A percentile compares a stretch with the other conserved stretches of the same genome.
These are phyloP conservation scores for Candida ulmi DNA, from an alignment of 805 yeast genomes.

Conservation along the genomic window DNA sequence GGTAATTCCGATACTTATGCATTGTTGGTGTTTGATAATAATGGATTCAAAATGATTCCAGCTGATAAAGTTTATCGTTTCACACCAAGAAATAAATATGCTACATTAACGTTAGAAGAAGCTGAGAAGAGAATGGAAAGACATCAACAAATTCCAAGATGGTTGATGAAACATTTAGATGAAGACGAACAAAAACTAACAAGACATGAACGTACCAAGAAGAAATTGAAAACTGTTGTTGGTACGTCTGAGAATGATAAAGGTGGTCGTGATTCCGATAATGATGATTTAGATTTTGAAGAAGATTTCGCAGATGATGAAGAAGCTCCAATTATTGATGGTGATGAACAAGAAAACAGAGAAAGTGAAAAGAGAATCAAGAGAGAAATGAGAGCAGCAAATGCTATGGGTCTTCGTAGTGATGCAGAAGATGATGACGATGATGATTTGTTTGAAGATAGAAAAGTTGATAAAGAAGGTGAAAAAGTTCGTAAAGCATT, in stretches of 20 bases:
- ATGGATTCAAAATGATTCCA: slow-evolving; percentile 80
- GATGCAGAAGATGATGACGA: slow-evolving; percentile 53
- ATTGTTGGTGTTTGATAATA: slow-evolving; percentile 71
- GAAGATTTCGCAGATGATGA: slow-evolving; percentile 98
- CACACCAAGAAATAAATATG: slow-evolving; percentile 89
- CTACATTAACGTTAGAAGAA: slow-evolving; percentile 90
- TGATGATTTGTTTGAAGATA: slow-evolving; percentile 63
- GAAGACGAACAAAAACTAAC: slow-evolving; percentile 48
- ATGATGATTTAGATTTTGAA: slow-evolving; percentile 89
- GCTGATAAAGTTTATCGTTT: slow-evolving; percentile 91
- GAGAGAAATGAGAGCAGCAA: slow-evolving; percentile 79
- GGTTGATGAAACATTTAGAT: slow-evolving; percentile 91
- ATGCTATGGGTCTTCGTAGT: slow-evolving; percentile 60
- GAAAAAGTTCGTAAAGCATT: slow-evolving; percentile 78
- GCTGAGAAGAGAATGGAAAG: slow-evolving; percentile 94
- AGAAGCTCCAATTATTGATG: slow-evolving; percentile 96
- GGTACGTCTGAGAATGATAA: slow-evolving; percentile 31
- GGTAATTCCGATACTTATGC: slow-evolving; percentile 80
- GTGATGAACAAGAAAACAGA: slow-evolving; percentile 90
- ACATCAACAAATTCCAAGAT: slow-evolving; percentile 72
- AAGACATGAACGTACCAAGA: slow-evolving; percentile 42
- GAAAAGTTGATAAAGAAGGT: slow-evolving; percentile 88
- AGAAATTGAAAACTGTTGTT: slow-evolving; percentile 44
- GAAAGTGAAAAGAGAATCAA: slow-evolving; percentile 81
- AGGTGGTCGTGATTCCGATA: slow-evolving; percentile 63